Evolutionary conservation across 2,329 filamentous ascomycete genomes (phyloP), one percentile per base, ranked within the genome.

Genomic region (Fusarium nisikadoi): DNA sequence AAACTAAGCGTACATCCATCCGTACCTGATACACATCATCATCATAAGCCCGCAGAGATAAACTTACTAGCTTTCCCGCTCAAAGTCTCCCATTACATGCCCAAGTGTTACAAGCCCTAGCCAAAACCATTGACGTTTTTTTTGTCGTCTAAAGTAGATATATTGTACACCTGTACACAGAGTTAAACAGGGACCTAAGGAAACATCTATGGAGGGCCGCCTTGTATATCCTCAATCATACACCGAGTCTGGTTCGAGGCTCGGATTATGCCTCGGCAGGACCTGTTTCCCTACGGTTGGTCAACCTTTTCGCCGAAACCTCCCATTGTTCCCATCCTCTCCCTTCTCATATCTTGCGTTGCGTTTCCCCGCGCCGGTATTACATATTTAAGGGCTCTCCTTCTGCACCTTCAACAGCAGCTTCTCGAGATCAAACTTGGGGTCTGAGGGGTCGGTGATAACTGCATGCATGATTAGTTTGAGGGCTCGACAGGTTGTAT

Each of bases 401-500:
- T 86, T 83, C 74, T 83, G 77, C 77, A 94, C 84, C 77, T 89
- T 87, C 79, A 90, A 88, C 82, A 97, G 84, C 83, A 90, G 94
- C 77, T 93, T 91, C 87, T 98, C 95, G 77, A 98, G 88, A 82
- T 99, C 95, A 86, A 98, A 98, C 80, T 94, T 94, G 80, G 94
- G 91, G 86, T 96, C 91, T 80, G 92, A 90, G 68, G 92, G 92
- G 84, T 98, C 92, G 66, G 79, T 79, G 53, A 81, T 75, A 42
- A 78, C 82, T 83, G 60, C 23, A 45, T n/a, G 13, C 19, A 36
- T 25, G 8, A 73, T 80, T 68, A 80, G 77, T 71, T 54, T 63
- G 46, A 23, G 43, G 16, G n/a, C 53, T 65, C 47, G 46, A 50
- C 36, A 43, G 52, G 19, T 45, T 42, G 8, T 41, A 33, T 49